Conservation (phyloP, 768 basidiomycete species). For the Omphalotus guepiniiformis region DNA sequence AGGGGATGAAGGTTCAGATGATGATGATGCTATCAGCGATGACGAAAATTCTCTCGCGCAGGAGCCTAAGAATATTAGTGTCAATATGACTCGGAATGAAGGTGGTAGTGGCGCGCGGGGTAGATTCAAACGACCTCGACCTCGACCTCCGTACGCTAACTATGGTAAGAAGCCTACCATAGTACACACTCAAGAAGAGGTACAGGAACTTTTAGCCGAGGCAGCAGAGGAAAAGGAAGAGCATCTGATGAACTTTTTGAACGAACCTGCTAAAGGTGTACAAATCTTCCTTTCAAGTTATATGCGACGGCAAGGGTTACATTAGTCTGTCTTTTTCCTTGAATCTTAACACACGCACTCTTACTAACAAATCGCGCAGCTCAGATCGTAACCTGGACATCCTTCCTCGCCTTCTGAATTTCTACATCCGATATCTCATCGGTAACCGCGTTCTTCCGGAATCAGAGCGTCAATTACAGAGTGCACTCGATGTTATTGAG, state of each 20-base stretch:
- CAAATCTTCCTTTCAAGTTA: slow-evolving; percentile 69
- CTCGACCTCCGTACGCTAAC: slow-evolving; percentile 35
- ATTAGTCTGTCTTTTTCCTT: slow-evolving; percentile 48
- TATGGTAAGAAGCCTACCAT: slow-evolving; percentile 30
- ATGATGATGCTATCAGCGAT: slow-evolving; percentile 14
- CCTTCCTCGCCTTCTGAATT: slow-evolving; percentile 50
- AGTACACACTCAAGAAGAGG: slow-evolving; percentile 32
- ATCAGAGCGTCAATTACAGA: slow-evolving; percentile 38
- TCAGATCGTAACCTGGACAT: slow-evolving; percentile 43
- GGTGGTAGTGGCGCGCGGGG: neutral
- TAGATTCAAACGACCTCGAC: slow-evolving; percentile 18
- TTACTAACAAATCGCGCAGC: slow-evolving; percentile 21
- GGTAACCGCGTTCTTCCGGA: slow-evolving; percentile 54
- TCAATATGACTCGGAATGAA: slow-evolving; percentile 1
- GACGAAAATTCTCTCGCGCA: slow-evolving; percentile 12
- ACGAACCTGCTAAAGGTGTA: slow-evolving; percentile 53
- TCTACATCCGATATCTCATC: slow-evolving; percentile 61
- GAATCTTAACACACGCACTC: slow-evolving; percentile 2
- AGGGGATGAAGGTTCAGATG: slow-evolving; percentile 31
- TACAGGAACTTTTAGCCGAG: slow-evolving; percentile 31
- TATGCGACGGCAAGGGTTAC: slow-evolving; percentile 60
- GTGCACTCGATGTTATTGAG: slow-evolving; percentile 39
- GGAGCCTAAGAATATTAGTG: slow-evolving; percentile 12
- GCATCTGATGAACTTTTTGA: slow-evolving; percentile 48
- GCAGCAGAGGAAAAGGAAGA: slow-evolving; percentile 37